Percentiles rank a stretch among this genome's conserved stretches.
These are phyloP conservation scores for Fistulifera solaris DNA, from an alignment of 108 stramenopile species.

Conservation along the genomic window DNA sequence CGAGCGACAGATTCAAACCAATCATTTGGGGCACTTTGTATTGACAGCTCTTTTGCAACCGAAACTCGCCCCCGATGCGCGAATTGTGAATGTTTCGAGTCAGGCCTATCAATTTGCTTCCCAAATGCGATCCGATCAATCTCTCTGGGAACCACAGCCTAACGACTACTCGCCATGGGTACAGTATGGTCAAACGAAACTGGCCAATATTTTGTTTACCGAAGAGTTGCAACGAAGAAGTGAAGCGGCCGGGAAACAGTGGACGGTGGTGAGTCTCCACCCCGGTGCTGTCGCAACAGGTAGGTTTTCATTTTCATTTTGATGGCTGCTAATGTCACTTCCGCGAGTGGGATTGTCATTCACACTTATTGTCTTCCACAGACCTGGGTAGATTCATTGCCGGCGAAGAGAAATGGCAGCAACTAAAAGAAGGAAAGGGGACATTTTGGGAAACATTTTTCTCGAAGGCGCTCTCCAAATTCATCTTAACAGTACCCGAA, in stretches of 20 bases:
- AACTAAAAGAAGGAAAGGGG: slow-evolving; percentile 9
- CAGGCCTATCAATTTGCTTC: slow-evolving; percentile 29
- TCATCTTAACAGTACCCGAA: slow-evolving; percentile 28
- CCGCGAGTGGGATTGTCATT: too few relatives aligned
- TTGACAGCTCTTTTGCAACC: slow-evolving; percentile 42
- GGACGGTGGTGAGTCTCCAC: slow-evolving; percentile 28
- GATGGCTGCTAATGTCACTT: too few relatives aligned
- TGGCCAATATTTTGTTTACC: slow-evolving; percentile 62
- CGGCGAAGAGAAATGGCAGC: neutral
- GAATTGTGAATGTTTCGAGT: slow-evolving; percentile 56
- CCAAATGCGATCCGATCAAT: neutral
- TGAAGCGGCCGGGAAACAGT: slow-evolving; percentile 9
- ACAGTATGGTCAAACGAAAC: slow-evolving; percentile 41
- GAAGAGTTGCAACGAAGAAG: slow-evolving; percentile 45
- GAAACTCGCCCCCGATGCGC: slow-evolving; percentile 20
- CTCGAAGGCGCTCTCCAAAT: slow-evolving; percentile 16
- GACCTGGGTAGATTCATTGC: slow-evolving; percentile 3
- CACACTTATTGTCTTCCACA: slow-evolving; percentile 19
- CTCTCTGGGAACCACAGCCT: slow-evolving; percentile 11
- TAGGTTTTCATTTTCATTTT: slow-evolving; percentile 20
- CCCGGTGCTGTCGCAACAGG: slow-evolving; percentile 61
- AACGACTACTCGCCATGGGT: slow-evolving; percentile 32
- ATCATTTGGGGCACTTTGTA: slow-evolving; percentile 68
- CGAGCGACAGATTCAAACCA: slow-evolving; percentile 59
- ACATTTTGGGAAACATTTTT: slow-evolving; percentile 18